These are phyloP conservation scores for Thalassiosira livingstoniorum DNA, from an alignment of 352 stramenopile genomes.

Conservation along the genomic window DNA sequence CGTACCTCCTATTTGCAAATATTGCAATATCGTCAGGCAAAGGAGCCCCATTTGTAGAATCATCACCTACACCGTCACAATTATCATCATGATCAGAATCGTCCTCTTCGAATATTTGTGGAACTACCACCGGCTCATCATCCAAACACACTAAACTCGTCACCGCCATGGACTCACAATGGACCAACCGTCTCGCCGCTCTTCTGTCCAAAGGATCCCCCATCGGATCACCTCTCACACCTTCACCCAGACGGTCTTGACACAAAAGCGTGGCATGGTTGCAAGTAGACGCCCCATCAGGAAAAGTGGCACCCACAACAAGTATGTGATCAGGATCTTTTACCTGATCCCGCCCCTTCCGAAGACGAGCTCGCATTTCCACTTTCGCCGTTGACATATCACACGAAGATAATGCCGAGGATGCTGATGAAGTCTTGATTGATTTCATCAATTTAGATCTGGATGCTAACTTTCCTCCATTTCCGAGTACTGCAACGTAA, in stretches of 20 bases:
- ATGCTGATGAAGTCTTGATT: conserved; percentile 24
- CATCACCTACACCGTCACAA: conserved; percentile 51
- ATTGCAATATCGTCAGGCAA: conserved; percentile 72
- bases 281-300: conserved; percentile 66
- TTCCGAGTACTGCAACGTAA: conserved; percentile 79
- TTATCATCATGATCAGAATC: conserved; percentile 50
- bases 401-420: conserved; percentile 15
- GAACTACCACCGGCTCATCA: conserved; percentile 58
- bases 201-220: conserved; percentile 77
- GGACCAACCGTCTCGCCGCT: conserved; percentile 70
- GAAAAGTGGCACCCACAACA: conserved; percentile 62
- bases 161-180: conserved; percentile 73
- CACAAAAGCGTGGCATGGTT: conserved; percentile 59
- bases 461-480: conserved; percentile 64
- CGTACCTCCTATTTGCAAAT: conserved; percentile 60
- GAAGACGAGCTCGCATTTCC: conserved; percentile 66
- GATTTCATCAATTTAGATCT: conserved; percentile 47
- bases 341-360: conserved; percentile 58
- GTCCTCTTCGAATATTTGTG: no score
- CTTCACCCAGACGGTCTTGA: conserved; percentile 73
- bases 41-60: conserved; percentile 43
- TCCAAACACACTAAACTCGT: conserved; percentile 64
- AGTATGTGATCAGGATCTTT: conserved; percentile 69
- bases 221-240: conserved; percentile 71
- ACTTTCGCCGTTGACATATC: conserved; percentile 52